phyloP scores from a whole-genome alignment of 345 rosid genomes.

The Lumnitzera littorea region DNA sequence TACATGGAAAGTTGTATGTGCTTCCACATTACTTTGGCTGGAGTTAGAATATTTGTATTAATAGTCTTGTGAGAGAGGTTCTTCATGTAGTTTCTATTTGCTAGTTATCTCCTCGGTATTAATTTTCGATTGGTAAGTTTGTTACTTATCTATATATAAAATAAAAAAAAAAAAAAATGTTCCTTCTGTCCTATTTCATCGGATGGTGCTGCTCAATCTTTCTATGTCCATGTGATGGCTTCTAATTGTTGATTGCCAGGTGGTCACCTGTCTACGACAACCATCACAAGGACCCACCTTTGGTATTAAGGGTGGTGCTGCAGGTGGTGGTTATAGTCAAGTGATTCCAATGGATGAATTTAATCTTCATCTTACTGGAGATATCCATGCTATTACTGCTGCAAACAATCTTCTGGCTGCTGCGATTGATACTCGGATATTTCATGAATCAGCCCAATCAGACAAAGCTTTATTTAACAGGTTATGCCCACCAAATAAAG shows the following conservation, averaged over 20 bases:
- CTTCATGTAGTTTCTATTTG: too few species aligned
- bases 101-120: too few species aligned
- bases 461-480: slow-evolving; percentile 96
- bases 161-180: too few species aligned
- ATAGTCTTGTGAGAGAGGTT: too few species aligned
- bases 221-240: not conserved
- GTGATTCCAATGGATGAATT: slow-evolving; percentile 99
- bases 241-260: slow-evolving; percentile 30
- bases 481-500: slow-evolving; percentile 77
- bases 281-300: slow-evolving; percentile 99
- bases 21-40: too few species aligned
- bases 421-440: slow-evolving; percentile 92
- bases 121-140: too few species aligned
- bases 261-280: slow-evolving; percentile 94
- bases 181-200: too few species aligned
- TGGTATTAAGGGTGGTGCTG: slow-evolving; percentile 99
- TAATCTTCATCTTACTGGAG: slow-evolving; percentile 95
- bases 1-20: too few species aligned
- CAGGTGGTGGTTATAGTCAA: slow-evolving; percentile 99
- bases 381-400: slow-evolving; percentile 98
- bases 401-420: slow-evolving; percentile 99
- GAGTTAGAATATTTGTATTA: too few species aligned
- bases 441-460: slow-evolving; percentile 86
- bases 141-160: too few species aligned
- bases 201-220: too few species aligned